Evolutionary conservation across 139 green algal species (phyloP).

Genomic region (Gonium pectorale): DNA sequence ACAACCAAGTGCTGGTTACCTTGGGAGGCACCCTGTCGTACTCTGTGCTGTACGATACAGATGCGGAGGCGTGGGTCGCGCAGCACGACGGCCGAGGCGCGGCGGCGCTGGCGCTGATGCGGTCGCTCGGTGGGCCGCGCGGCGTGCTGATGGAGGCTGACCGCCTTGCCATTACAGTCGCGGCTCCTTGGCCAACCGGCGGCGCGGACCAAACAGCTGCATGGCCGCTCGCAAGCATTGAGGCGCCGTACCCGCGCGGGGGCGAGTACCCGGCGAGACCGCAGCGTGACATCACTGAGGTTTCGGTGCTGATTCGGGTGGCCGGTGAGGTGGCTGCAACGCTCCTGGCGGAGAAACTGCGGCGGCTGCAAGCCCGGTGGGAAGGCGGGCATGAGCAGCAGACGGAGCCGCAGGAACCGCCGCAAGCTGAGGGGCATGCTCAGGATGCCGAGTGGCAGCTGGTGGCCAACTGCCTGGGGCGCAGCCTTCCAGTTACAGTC

Average conservation of each 20-base stretch:
- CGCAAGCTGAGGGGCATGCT: background rate
- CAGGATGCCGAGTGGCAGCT: background rate
- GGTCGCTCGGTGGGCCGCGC: background rate
- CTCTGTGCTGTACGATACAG: background rate
- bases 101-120: background rate
- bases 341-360: background rate
- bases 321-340: background rate
- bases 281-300: no score
- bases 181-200: no score
- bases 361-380: background rate
- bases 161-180: no score
- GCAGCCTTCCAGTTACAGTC: constrained; percentile 17
- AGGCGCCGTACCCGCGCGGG: no score
- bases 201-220: no score
- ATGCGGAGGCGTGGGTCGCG: background rate
- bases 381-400: background rate
- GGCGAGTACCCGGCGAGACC: no score
- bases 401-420: background rate
- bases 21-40: background rate
- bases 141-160: background rate
- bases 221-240: no score
- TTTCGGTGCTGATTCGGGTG: no score
- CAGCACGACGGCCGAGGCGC: background rate
- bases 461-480: constrained; percentile 5
- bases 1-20: background rate